Base-by-base conservation (phyloP, 345 rosid genomes). In the Conringia planisiliqua region DNA sequence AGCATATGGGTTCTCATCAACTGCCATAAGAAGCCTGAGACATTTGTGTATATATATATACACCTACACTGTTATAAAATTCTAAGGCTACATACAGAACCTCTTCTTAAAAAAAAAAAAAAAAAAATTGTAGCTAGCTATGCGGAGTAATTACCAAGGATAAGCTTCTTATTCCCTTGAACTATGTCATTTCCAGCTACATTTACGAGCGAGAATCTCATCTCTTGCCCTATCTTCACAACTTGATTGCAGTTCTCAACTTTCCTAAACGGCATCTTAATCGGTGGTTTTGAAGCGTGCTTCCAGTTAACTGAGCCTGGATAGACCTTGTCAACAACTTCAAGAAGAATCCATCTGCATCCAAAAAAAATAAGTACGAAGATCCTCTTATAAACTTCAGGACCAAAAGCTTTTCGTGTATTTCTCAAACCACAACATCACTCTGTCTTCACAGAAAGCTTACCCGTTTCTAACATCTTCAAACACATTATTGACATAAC, bases 201-300 rank as follows among this genome's bases (percentile, higher is more conserved):
- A 84, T 95, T 95, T 50, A 92, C 96, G 1, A 95, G 83, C 10
- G 99, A 92, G 74, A 95, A 89, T 67, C 79, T 90, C 88, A 89
- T 60, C 62, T 86, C 87, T 80, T 80, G 85, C 69, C 99, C 98
- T 56, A 92, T 90, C 88, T 75, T 83, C 78, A 95, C 82, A 20
- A 90, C 98, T 85, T 95, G 98, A 81, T 95, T 95, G 82, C 96
- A 95, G 60, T 95, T 95, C 77, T 90, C 99, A 55, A 95, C 94
- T 83, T 90, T 92, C 74, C 91, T 86, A 66, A 95, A 90, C 10
- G 98, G 98, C 96, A 92, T 92, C 81, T 92, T 92, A 44, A 95
- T 90, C 1, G 97, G 99, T 72, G 99, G 99, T 76, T 82, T 92
- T 10, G 98, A 79, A 74, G 99, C 91, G 7, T 88, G 94, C 84